Conservation (phyloP, 345 rosid genomes). For the rapeseed (Brassica napus) region DNA sequence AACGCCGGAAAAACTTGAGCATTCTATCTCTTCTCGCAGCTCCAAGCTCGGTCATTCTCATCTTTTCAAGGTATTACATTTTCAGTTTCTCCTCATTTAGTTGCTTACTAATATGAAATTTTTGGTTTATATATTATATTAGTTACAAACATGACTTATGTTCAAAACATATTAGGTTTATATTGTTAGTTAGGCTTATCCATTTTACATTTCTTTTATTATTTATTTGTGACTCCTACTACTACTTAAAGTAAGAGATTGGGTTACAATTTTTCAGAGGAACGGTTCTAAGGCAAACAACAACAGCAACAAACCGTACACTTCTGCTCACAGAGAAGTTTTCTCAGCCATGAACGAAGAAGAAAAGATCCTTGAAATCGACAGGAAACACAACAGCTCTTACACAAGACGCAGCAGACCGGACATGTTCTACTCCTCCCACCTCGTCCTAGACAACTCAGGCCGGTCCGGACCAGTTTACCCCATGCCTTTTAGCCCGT, state of each 20-base stretch:
- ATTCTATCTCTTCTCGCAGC: conserved; percentile 49
- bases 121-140: too few species aligned
- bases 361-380: conserved; percentile 76
- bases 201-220: background rate
- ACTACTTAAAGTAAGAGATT: background rate
- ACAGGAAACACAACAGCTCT: conserved; percentile 50
- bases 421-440: conserved; percentile 52
- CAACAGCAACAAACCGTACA: conserved; percentile 26
- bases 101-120: background rate
- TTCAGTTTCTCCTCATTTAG: background rate
- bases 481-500: conserved; percentile 48
- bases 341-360: conserved; percentile 46
- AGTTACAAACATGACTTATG: background rate
- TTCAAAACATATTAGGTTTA: background rate
- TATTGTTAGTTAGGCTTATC: background rate
- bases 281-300: conserved; percentile 57
- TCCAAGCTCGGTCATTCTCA: conserved; percentile 56
- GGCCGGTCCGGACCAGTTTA: conserved; percentile 53
- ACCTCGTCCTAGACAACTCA: conserved; percentile 32
- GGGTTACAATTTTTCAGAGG: conserved; percentile 48
- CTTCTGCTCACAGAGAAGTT: conserved; percentile 43
- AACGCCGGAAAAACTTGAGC: conserved; percentile 80
- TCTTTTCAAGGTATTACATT: conserved; percentile 51
- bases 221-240: background rate
- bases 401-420: conserved; percentile 45